These are phyloP conservation scores for Nitzschia sp. DNA, from an alignment of 108 stramenopile genomes.

Conservation along the genomic window DNA sequence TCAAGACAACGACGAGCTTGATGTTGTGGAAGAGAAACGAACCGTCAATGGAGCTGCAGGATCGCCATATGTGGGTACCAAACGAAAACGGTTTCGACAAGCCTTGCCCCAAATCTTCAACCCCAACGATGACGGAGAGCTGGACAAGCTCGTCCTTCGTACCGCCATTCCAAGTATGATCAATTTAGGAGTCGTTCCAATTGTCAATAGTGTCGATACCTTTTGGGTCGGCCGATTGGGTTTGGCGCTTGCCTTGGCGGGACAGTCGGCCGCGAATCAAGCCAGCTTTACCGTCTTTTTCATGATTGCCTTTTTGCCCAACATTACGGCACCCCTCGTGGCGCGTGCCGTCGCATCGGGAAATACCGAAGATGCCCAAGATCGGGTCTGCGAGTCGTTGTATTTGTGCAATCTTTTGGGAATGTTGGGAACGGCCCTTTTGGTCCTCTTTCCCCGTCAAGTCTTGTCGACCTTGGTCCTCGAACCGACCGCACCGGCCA, in stretches of 20 bases:
- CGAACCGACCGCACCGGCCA: constrained; percentile 40
- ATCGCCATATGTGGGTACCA: too few relatives aligned
- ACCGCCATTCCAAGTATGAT: constrained; percentile 70
- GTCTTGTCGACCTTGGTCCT: constrained; percentile 45
- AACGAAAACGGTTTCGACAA: neutral
- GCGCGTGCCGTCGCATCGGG: constrained; percentile 58
- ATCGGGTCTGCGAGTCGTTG: constrained; percentile 67
- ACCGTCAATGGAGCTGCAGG: too few relatives aligned
- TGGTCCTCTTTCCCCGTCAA: constrained; percentile 49
- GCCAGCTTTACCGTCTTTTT: constrained; percentile 79
- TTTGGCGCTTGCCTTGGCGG: constrained; percentile 70
- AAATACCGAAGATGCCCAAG: constrained; percentile 55
- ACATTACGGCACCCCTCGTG: constrained; percentile 79
- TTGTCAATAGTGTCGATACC: constrained; percentile 82
- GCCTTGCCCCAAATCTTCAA: neutral
- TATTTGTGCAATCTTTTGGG: constrained; percentile 71
- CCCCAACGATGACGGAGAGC: constrained; percentile 1
- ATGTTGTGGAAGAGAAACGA: too few relatives aligned
- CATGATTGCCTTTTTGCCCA: constrained; percentile 73
- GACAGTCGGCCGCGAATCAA: constrained; percentile 83
- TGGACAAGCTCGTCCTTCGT: constrained; percentile 50
- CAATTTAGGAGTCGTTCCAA: constrained; percentile 71
- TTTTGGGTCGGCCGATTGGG: constrained; percentile 82
- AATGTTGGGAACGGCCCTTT: constrained; percentile 44
- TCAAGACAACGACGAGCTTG: too few relatives aligned